A percentile compares a stretch with the other conserved stretches of the same genome.
Conservation (phyloP, 768 basidiomycete genomes). For the Cyathus striatus region DNA sequence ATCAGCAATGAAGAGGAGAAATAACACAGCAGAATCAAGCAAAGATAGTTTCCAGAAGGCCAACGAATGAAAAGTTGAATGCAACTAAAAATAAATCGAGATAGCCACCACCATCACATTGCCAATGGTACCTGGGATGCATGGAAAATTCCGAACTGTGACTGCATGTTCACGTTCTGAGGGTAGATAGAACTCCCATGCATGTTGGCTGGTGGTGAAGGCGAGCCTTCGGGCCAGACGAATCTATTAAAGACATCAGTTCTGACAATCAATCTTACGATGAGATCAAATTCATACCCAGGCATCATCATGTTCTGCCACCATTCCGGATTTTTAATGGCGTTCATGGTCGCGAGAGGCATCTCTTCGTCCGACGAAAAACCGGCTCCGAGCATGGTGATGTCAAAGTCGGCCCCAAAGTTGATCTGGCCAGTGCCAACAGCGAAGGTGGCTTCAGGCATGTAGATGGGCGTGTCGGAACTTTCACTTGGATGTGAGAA, state of each 20-base stretch:
- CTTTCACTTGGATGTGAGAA: conserved; percentile 11
- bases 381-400: conserved; percentile 21
- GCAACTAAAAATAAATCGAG: too few relatives aligned
- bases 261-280: background rate
- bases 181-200: conserved; percentile 8
- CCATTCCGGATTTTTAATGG: conserved; percentile 66
- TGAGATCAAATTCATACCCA: conserved; percentile 34
- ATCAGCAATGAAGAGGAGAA: too few relatives aligned
- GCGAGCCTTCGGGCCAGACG: conserved; percentile 31
- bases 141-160: conserved; percentile 23
- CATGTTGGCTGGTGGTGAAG: conserved; percentile 21
- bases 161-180: conserved; percentile 10
- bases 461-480: conserved; percentile 35
- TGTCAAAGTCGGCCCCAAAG: conserved; percentile 35
- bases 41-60: too few relatives aligned
- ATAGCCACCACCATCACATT: too few relatives aligned
- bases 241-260: conserved; percentile 16
- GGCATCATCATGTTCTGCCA: conserved; percentile 87
- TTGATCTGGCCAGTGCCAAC: conserved; percentile 34
- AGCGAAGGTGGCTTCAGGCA: conserved; percentile 42
- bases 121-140: conserved; percentile 14
- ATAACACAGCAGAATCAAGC: too few relatives aligned
- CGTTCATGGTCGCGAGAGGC: conserved; percentile 65
- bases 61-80: too few relatives aligned
- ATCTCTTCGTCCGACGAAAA: conserved; percentile 48